Conservation (phyloP, 164 flowering plant species). For the Vitis vinifera region DNA sequence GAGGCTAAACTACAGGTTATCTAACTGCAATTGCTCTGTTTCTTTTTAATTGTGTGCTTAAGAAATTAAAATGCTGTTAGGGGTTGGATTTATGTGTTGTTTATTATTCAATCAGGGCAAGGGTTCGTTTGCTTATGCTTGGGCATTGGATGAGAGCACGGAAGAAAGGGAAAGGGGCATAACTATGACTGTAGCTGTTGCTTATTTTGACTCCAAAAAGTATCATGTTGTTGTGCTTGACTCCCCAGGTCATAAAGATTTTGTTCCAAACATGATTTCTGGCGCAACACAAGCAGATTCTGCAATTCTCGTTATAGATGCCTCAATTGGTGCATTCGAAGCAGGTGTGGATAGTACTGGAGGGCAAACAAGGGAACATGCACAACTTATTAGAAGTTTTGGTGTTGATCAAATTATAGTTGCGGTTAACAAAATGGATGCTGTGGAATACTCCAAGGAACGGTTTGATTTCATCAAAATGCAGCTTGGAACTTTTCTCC, state of each 20-base stretch:
- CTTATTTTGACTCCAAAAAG: slow-evolving; percentile 74
- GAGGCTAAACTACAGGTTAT: slow-evolving; percentile 78
- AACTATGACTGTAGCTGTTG: slow-evolving; percentile 97
- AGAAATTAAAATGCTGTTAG: too few species aligned
- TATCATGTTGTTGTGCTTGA: slow-evolving; percentile 92
- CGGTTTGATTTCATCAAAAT: slow-evolving; percentile 73
- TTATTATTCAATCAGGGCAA: slow-evolving; percentile 63
- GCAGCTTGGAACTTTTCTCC: slow-evolving; percentile 77
- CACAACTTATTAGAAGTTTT: slow-evolving; percentile 92
- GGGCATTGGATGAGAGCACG: slow-evolving; percentile 96
- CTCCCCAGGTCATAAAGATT: slow-evolving; percentile 99
- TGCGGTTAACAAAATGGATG: slow-evolving; percentile 95
- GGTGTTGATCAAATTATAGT: slow-evolving; percentile 94
- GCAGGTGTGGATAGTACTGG: slow-evolving; percentile 74
- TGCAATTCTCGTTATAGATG: slow-evolving; percentile 93
- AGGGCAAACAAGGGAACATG: slow-evolving; percentile 96
- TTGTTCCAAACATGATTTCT: slow-evolving; percentile 98
- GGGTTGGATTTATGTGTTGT: slow-evolving; percentile 11
- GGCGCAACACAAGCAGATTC: slow-evolving; percentile 99
- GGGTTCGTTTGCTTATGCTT: slow-evolving; percentile 97
- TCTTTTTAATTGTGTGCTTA: not conserved
- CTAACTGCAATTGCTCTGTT: not conserved
- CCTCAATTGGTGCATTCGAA: slow-evolving; percentile 89
- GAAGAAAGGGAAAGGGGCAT: slow-evolving; percentile 98
- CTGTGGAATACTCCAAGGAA: slow-evolving; percentile 71